Percentiles rank a stretch among this genome's conserved stretches.
phyloP scores from a whole-genome alignment of 169 alveolate genomes.

The Eimeria necatrix region DNA sequence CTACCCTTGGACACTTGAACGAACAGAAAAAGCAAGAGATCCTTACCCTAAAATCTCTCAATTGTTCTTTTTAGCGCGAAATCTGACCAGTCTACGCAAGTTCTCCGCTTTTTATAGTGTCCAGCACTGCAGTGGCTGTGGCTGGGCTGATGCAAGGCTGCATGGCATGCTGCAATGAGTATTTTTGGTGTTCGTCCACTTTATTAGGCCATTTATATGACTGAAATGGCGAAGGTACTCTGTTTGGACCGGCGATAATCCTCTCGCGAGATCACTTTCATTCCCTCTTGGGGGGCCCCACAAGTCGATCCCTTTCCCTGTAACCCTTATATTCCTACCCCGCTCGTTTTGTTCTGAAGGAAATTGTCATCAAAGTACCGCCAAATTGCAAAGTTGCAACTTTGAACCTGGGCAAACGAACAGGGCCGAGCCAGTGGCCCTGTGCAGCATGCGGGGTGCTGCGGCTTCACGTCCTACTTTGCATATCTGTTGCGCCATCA shows the following conservation, averaged over 20 bases:
- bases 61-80: too few species aligned
- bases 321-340: not conserved
- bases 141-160: too few species aligned
- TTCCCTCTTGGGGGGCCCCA: slow-evolving; percentile 54
- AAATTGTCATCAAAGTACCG: not conserved
- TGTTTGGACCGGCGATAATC: not conserved
- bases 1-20: too few species aligned
- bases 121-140: too few species aligned
- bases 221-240: not conserved
- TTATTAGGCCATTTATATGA: not conserved
- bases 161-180: too few species aligned
- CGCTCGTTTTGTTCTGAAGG: not conserved
- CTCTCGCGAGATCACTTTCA: not conserved
- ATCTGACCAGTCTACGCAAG: too few species aligned
- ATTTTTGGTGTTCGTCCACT: not conserved
- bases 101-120: too few species aligned
- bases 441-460: slow-evolving; percentile 5
- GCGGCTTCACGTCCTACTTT: not conserved
- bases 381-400: not conserved
- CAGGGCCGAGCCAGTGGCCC: not conserved
- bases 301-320: not conserved
- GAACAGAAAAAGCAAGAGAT: too few species aligned
- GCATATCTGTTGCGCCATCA: not conserved
- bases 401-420: not conserved
- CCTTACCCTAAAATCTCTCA: too few species aligned